Conservation (phyloP, 2,329 filamentous ascomycete genomes). For the Sclerotinia subarctica region DNA sequence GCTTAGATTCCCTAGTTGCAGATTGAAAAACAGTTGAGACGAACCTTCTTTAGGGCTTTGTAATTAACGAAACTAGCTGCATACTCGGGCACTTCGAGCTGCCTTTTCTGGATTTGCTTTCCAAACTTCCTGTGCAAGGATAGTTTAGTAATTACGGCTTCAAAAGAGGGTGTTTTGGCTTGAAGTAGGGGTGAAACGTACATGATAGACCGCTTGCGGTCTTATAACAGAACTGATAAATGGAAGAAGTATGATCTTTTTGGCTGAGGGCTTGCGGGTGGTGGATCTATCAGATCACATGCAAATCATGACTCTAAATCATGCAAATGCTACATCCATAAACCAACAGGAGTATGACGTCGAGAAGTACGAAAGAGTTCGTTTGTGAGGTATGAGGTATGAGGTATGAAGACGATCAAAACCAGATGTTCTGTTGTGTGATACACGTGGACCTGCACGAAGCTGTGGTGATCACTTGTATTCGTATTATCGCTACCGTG, state of each 20-base stretch:
- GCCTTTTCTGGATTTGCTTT: conserved; percentile 98
- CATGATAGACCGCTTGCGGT: conserved; percentile 36
- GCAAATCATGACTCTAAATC: conserved; percentile 26
- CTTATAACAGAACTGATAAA: conserved; percentile 22
- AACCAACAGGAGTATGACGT: conserved; percentile 10
- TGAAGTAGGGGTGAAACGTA: conserved; percentile 28
- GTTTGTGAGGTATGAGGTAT: background rate
- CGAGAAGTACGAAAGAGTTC: background rate
- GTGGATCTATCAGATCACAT: conserved; percentile 27
- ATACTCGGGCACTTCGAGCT: conserved; percentile 99
- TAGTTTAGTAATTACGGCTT: conserved; percentile 20
- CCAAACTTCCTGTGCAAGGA: conserved; percentile 82
- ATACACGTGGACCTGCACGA: conserved; percentile 18
- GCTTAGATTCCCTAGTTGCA: conserved; percentile 15
- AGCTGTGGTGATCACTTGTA: conserved; percentile 4
- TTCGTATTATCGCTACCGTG: background rate
- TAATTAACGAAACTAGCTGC: conserved; percentile 99
- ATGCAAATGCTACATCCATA: conserved; percentile 9
- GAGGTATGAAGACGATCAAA: conserved; percentile 4
- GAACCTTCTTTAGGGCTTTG: conserved; percentile 96
- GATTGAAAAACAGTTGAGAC: conserved; percentile 26
- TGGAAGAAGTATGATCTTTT: conserved; percentile 16
- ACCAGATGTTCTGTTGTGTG: background rate
- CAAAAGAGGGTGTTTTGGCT: background rate
- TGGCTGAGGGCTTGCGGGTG: background rate